A percentile compares a stretch with the other conserved stretches of the same genome.
Evolutionary conservation across 2,329 filamentous ascomycete species (phyloP).

Genomic region (Aureobasidium melanogenum): DNA sequence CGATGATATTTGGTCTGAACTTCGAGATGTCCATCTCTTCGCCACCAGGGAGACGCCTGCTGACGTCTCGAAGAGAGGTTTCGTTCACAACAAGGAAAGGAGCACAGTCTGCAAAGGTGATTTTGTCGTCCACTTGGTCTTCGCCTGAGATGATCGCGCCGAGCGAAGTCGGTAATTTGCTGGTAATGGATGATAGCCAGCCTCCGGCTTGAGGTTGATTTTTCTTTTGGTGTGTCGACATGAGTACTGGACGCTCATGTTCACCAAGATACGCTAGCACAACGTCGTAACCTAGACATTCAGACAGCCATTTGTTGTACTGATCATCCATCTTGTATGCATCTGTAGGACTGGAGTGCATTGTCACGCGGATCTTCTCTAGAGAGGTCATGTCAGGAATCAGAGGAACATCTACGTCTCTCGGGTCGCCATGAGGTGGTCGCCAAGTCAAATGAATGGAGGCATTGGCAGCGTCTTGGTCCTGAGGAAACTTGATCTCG

Average conservation of each 20-base stretch:
- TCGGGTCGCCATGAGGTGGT: slow-evolving; percentile 24
- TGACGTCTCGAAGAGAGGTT: slow-evolving; percentile 61
- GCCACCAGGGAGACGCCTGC: slow-evolving; percentile 29
- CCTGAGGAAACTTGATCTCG: slow-evolving; percentile 24
- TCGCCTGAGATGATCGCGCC: slow-evolving; percentile 1
- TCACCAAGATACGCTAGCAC: slow-evolving; percentile 36
- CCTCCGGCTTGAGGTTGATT: slow-evolving; percentile 9
- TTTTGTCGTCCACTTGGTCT: slow-evolving; percentile 20
- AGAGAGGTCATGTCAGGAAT: slow-evolving; percentile 29
- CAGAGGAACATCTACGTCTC: slow-evolving; percentile 31
- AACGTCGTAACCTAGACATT: slow-evolving; percentile 35
- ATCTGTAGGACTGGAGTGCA: slow-evolving; percentile 35
- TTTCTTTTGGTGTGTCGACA: slow-evolving; percentile 20
- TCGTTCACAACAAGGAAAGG: slow-evolving; percentile 65
- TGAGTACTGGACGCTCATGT: slow-evolving; percentile 32
- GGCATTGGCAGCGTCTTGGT: slow-evolving; percentile 22
- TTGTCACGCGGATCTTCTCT: slow-evolving; percentile 29
- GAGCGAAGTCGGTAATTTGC: slow-evolving; percentile 18
- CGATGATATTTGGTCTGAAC: slow-evolving; percentile 39
- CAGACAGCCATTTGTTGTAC: slow-evolving; percentile 36
- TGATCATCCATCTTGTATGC: slow-evolving; percentile 35
- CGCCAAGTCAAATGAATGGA: slow-evolving; percentile 32
- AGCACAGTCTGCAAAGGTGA: slow-evolving; percentile 67
- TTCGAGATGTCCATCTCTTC: slow-evolving; percentile 37
- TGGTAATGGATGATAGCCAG: slow-evolving; percentile 27